Conservation (phyloP, 768 basidiomycete species). For the Russula ochroleuca region DNA sequence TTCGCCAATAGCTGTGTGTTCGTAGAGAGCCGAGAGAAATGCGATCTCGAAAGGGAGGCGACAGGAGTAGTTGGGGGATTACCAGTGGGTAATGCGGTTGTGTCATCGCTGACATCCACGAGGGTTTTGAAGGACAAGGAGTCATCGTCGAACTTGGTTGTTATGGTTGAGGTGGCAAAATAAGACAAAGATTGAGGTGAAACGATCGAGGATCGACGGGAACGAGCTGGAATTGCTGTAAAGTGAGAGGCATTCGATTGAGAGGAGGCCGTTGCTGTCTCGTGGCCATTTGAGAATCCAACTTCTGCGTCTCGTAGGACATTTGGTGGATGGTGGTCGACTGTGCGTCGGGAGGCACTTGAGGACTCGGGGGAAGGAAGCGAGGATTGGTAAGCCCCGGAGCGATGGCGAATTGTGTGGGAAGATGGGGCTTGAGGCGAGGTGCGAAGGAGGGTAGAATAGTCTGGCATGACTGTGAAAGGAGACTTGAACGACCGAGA, state of each 20-base stretch:
- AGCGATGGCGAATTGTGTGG: conserved; percentile 11
- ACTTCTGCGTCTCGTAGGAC: background rate
- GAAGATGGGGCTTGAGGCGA: conserved; percentile 7
- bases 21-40: background rate
- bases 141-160: background rate
- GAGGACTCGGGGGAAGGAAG: background rate
- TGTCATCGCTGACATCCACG: background rate
- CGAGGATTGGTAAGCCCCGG: background rate
- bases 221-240: conserved; percentile 8
- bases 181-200: background rate
- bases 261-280: background rate
- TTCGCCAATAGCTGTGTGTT: background rate
- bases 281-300: background rate
- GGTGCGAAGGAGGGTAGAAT: conserved; percentile 1
- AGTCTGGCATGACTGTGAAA: conserved; percentile 5
- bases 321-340: background rate
- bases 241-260: conserved; percentile 7
- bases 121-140: background rate
- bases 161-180: background rate
- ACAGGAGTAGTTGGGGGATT: background rate
- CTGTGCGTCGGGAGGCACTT: background rate
- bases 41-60: background rate
- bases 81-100: background rate
- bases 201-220: conserved; percentile 5
- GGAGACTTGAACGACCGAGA: background rate